phyloP scores from a whole-genome alignment of 2,329 filamentous ascomycete species.

The Fusarium equiseti region DNA sequence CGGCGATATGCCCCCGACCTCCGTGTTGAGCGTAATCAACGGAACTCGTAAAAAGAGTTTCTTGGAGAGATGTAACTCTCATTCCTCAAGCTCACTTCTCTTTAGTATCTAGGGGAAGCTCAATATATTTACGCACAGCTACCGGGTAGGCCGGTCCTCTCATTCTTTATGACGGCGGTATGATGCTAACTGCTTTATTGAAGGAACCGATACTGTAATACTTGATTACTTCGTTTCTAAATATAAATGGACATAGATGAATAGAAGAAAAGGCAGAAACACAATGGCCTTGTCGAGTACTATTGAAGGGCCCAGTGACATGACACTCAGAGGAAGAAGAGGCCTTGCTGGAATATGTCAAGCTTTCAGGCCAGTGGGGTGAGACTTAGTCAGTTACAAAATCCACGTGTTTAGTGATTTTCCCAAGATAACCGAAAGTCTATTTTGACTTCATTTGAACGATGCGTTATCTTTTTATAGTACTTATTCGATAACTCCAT shows the following conservation, averaged over 20 bases:
- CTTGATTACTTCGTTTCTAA: fast-evolving
- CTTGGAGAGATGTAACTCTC: neutral
- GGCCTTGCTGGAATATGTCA: neutral
- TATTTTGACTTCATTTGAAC: neutral
- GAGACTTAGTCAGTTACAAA: neutral
- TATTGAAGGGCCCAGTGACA: too few species aligned
- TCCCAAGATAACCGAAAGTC: neutral
- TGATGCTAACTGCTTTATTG: neutral
- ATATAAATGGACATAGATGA: neutral
- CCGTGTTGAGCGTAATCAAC: neutral
- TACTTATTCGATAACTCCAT: too few species aligned
- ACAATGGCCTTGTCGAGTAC: too few species aligned
- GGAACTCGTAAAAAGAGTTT: neutral
- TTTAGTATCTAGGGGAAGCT: neutral
- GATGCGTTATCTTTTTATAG: neutral
- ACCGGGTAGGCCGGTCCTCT: neutral
- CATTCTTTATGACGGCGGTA: neutral
- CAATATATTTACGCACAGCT: neutral
- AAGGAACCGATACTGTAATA: neutral
- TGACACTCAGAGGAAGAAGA: too few species aligned
- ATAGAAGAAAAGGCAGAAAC: neutral
- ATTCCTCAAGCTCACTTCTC: neutral
- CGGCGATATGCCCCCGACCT: neutral
- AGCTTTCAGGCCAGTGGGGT: neutral
- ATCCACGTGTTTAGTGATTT: neutral